These are phyloP conservation scores for Gossypium rotundifolium DNA, from an alignment of 345 rosid species.

Conservation along the genomic window DNA sequence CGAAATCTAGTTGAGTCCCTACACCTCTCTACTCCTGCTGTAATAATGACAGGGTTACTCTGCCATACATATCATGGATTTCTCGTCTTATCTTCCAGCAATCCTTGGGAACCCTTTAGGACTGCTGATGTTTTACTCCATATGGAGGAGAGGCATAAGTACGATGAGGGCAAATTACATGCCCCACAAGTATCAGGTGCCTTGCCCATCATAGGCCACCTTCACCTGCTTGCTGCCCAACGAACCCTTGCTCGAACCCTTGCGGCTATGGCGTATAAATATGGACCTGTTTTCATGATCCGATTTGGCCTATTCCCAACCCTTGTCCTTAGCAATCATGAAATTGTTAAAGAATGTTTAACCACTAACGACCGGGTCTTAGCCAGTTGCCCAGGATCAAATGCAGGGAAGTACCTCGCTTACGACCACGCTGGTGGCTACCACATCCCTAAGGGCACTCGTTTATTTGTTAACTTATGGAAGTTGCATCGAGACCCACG, in stretches of 20 bases:
- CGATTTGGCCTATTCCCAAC: background rate
- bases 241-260: background rate
- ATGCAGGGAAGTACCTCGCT: background rate
- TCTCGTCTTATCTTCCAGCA: background rate
- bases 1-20: too few species aligned
- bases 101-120: background rate
- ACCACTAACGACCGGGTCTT: constrained; percentile 26
- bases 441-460: constrained; percentile 22
- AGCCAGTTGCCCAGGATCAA: constrained; percentile 17
- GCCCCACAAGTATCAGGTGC: background rate
- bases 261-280: background rate
- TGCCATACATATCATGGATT: background rate
- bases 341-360: constrained; percentile 22
- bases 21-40: too few species aligned
- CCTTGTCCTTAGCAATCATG: background rate
- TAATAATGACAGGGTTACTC: too few species aligned
- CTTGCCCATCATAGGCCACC: background rate
- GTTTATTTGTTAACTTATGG: constrained; percentile 27
- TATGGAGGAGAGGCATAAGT: background rate
- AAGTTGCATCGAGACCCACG: constrained; percentile 33
- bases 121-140: background rate
- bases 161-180: background rate
- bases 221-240: constrained; percentile 33
- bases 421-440: constrained; percentile 12
- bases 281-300: constrained; percentile 3